A percentile compares a stretch with the other conserved stretches of the same genome.
phyloP scores from a whole-genome alignment of 1,284 basidiomycete genomes.

The Tranzscheliella williamsii region DNA sequence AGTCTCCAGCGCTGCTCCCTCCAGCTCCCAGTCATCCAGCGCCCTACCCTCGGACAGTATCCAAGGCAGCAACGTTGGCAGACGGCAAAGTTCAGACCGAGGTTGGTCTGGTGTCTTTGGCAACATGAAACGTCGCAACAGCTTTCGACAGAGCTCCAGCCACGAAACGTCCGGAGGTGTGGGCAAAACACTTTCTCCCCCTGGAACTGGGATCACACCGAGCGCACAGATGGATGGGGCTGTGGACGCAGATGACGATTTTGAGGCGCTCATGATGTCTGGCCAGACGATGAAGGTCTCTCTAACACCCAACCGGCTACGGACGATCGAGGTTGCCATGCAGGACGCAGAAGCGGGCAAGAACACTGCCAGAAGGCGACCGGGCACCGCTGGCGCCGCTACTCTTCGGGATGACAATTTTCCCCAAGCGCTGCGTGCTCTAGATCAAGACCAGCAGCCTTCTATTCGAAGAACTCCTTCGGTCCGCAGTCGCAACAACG shows the following conservation, averaged over 20 bases:
- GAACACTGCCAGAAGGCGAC: conserved; percentile 18
- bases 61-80: conserved; percentile 8
- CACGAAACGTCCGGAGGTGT: conserved; percentile 19
- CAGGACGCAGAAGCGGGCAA: conserved; percentile 23
- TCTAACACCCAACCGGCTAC: conserved; percentile 71
- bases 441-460: no score
- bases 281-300: conserved; percentile 70
- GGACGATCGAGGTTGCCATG: conserved; percentile 49
- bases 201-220: not conserved
- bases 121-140: conserved; percentile 41
- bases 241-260: conserved; percentile 42
- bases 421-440: no score
- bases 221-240: conserved; percentile 3
- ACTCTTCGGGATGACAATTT: conserved; percentile 9
- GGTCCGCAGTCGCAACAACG: no score
- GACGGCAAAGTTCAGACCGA: conserved; percentile 31
- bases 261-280: conserved; percentile 51
- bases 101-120: conserved; percentile 41
- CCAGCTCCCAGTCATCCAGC: no score
- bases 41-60: not conserved
- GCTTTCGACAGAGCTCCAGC: conserved; percentile 41
- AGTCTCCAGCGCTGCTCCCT: no score
- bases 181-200: conserved; percentile 4
- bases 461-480: no score
- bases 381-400: conserved; percentile 19